Evolutionary conservation across 257 asterid genomes (phyloP), one percentile per base, ranked within the genome.

Genomic region (Cordia subcordata): DNA sequence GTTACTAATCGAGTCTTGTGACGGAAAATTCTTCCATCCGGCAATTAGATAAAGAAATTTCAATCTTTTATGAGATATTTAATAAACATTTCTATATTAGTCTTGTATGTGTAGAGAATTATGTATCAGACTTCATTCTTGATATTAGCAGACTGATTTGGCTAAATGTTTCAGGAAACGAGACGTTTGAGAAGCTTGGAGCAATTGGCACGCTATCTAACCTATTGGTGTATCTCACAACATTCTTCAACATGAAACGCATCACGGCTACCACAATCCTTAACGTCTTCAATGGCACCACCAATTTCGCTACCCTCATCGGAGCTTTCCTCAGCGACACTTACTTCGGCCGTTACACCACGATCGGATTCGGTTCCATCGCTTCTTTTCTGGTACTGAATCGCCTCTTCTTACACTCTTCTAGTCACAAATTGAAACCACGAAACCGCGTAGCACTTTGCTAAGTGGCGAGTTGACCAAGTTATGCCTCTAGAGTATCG

Each of bases 151-250:
- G 32, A 56, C 33, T 17, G 38, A 13, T 19, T 13, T 16, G 13
- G 16, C 15, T 13, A 50, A 27, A 16, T 49, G 8, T 45, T 21
- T 14, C 49, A 82, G 94, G 96, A 49, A 87, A 84, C 61, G 96
- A 87, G 74, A 79, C 91, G 0, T 84, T 87, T 60, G 94, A 84
- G 78, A 85, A 87, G 77, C 85, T 85, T 13, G 94, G 94, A 62
- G 86, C 94, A 1, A 60, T 85, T 18, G 94, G 91, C 8, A 77
- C 87, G 13, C 64, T 72, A 4, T 60, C 81, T 39, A 87, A 87
- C 66, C 80, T 87, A 6, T 82, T 85, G 75, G 85, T 87, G 8
- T 87, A 82, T 66, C 64, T 87, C 11, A 87, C 94, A 8, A 75
- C 91, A 5, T 72, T 87, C 61, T 87, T 87, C 76, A 81, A 87